Percentiles rank a stretch among this genome's conserved stretches.
Conservation (phyloP, 2,329 filamentous ascomycete genomes). For the Epichloe elymi region DNA sequence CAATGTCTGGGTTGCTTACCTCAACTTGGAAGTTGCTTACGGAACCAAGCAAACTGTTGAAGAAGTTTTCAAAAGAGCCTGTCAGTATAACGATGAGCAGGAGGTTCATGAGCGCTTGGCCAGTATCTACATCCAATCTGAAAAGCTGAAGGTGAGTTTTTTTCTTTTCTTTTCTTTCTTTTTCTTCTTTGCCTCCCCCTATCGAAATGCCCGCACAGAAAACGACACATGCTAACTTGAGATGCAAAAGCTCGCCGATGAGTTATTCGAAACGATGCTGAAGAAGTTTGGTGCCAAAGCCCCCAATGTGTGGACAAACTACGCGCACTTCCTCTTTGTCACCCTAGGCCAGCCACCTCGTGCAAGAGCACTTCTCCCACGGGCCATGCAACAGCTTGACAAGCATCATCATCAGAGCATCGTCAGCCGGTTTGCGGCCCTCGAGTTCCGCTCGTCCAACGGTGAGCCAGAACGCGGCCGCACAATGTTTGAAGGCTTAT, state of each 20-base stretch:
- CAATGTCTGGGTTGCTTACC: constrained; percentile 86
- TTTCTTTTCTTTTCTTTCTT: not conserved
- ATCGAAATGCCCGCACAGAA: not conserved
- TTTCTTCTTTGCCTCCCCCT: not conserved
- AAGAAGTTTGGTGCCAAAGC: constrained; percentile 80
- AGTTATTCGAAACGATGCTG: constrained; percentile 70
- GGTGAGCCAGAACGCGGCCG: constrained; percentile 84
- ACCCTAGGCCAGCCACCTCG: constrained; percentile 56
- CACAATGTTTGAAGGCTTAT: constrained; percentile 82
- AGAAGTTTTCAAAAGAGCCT: constrained; percentile 79
- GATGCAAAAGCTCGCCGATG: constrained; percentile 63
- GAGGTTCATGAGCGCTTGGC: constrained; percentile 81
- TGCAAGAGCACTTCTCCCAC: constrained; percentile 63
- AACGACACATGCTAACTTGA: not conserved
- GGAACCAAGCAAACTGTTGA: constrained; percentile 73
- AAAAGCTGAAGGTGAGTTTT: constrained; percentile 55
- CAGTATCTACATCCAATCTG: constrained; percentile 89
- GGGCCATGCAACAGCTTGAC: constrained; percentile 74
- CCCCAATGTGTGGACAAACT: constrained; percentile 81
- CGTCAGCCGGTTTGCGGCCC: constrained; percentile 75
- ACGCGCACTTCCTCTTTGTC: constrained; percentile 82
- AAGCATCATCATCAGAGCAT: constrained; percentile 50
- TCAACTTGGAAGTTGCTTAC: constrained; percentile 89
- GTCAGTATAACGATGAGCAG: constrained; percentile 83
- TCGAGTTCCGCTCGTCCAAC: constrained; percentile 76